Base-by-base conservation (phyloP, 345 rosid species). In the Excoecaria cochinchinensis region DNA sequence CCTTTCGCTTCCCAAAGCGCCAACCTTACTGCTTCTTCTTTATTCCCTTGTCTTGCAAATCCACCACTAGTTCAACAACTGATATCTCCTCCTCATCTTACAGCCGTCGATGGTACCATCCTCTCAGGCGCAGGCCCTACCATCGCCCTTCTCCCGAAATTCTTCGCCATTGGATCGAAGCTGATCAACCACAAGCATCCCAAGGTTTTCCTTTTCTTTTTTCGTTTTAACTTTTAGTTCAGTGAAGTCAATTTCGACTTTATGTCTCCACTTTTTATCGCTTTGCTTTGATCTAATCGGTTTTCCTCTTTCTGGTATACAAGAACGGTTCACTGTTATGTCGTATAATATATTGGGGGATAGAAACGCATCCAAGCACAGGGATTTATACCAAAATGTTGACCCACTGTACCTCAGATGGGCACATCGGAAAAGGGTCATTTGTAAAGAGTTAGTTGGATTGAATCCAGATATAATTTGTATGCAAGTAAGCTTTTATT, bases 261-360 rank as follows among this genome's bases (percentile, higher is more conserved):
- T 5, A 22, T 51, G 17, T 39, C 4, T 12, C 47, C 16, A 48
- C 1, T 47, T 47, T 19, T 13, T 19, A 3, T 8, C 15, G 36
- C 21, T 76, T 46, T 53, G 16, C 4, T 42, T 36, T 44, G 6
- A 31, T 53, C 44, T 62, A 59, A 42, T 22, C 39, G 10, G 21
- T 47, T 48, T 10, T 46, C 50, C 39, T 60, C 25, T 68, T 56
- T 71, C 22, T 73, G 72, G 17, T 80, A 57, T 31, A 14, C 3
- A 81, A 86, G 94, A 86, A 79, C 90, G 85, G 78, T 83, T 93
- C 80, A 87, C 78, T 0, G 78, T 93, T 59, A 88, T 86, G 61
- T 91, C 94, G 0, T 91, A 93, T 85, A 93, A 93, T 79, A 89
- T 93, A 81, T 69, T 93, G 82, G 98, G 88, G 71, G 91, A 88